Percentiles rank a stretch among this genome's conserved stretches.
phyloP scores from a whole-genome alignment of 2,329 filamentous ascomycete genomes.

The Sporothrix schenckii region DNA sequence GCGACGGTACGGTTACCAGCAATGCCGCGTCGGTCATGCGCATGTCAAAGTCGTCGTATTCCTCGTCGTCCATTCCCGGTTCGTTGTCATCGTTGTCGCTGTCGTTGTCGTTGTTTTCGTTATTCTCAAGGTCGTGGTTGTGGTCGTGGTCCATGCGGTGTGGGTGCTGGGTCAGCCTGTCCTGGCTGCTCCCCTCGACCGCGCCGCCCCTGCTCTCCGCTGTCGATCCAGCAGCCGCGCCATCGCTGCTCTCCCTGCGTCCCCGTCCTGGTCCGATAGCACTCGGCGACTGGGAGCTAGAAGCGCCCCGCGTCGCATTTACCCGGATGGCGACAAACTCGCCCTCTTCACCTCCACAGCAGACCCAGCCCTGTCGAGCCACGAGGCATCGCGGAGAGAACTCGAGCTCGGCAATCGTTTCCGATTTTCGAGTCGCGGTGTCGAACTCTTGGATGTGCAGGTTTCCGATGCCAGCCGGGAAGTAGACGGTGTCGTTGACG shows the following conservation, averaged over 20 bases:
- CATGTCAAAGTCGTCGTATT: slow-evolving; percentile 34
- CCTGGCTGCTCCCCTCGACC: neutral
- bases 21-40: slow-evolving; percentile 10
- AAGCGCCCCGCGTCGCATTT: slow-evolving; percentile 38
- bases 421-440: slow-evolving; percentile 69
- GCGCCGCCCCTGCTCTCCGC: neutral
- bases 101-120: slow-evolving; percentile 38
- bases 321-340: slow-evolving; percentile 82
- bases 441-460: slow-evolving; percentile 68
- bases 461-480: slow-evolving; percentile 73
- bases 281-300: slow-evolving; percentile 39
- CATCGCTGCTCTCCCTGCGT: neutral
- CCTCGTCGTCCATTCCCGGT: slow-evolving; percentile 31
- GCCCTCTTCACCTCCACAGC: slow-evolving; percentile 84
- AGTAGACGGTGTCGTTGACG: slow-evolving; percentile 79
- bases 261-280: slow-evolving; percentile 29
- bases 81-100: slow-evolving; percentile 40
- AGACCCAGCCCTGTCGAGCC: slow-evolving; percentile 85
- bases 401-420: slow-evolving; percentile 69
- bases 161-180: neutral
- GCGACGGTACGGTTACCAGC: slow-evolving; percentile 29
- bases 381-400: slow-evolving; percentile 83
- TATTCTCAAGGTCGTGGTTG: neutral
- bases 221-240: neutral
- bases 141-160: neutral